Evolutionary conservation across 495 filamentous ascomycete species (phyloP), one percentile per base, ranked within the genome.

Genomic region (Baudoinia panamericana): DNA sequence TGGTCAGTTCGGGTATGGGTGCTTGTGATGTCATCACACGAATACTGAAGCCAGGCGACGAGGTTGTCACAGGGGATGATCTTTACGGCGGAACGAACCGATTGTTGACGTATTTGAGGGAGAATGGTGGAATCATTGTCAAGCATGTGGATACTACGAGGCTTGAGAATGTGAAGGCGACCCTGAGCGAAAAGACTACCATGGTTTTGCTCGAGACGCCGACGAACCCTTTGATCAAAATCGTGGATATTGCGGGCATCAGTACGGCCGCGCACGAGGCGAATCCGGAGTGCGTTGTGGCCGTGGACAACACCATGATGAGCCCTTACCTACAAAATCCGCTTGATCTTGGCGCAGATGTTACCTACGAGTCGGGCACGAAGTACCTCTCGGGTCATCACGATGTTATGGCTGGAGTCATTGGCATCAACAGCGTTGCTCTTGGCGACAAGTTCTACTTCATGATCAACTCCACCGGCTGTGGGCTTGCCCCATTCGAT

Each of bases 221-320:
- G 0, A 97, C 90, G 21, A 97, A 97, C 63, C 90, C 90, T 11
- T 68, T 97, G 17, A 94, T 97, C 67, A 97, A 97, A 67, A 86
- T 97, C 53, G 82, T 86, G 54, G 88, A 97, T 53, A 85, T 97
- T 49, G 70, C 76, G 2, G 59, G 70, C 15, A 88, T 96, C 45
- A 76, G 86, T 6, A 60, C 71, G 12, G 62, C 74, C 16, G 73
- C 80, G 3, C 88, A 96, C 61, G 75, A 75, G 37, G 76, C 71
- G 6, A 93, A 88, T 57, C 68, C 76, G n/a, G 73, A 69, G 46
- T 78, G 78, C n/a, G 62, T 95, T 25, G 85, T 97, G 11, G 72
- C 80, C 6, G 88, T 95, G 20, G 90, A 97, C 62, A 97, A 97
- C 66, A 95, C 90, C 32, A 97, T 97, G 90, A 80, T 97, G 50